phyloP scores from a whole-genome alignment of 805 yeast species.

The Kuraishia hungarica region DNA sequence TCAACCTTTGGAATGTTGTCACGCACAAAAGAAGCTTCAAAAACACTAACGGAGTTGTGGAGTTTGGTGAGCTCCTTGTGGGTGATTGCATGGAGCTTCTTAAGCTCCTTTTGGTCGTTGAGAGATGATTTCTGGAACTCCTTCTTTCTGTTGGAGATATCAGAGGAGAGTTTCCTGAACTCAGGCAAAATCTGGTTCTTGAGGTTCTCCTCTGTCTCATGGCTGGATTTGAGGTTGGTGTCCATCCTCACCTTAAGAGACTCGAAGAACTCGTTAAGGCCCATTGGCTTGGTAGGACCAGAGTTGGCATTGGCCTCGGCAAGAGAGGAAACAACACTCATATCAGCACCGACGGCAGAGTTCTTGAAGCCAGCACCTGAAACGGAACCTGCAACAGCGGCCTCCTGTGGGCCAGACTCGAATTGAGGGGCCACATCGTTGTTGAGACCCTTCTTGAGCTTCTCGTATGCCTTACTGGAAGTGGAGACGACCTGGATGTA shows the following conservation, averaged over 20 bases:
- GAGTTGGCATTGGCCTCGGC: background rate
- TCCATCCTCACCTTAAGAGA: constrained; percentile 19
- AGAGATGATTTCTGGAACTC: constrained; percentile 24
- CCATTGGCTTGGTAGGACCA: background rate
- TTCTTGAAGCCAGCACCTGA: constrained; percentile 5
- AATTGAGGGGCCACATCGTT: constrained; percentile 18
- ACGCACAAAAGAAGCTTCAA: constrained; percentile 7
- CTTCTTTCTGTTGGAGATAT: constrained; percentile 33
- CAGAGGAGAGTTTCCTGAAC: constrained; percentile 28
- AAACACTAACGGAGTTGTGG: constrained; percentile 12
- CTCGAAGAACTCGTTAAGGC: constrained; percentile 20
- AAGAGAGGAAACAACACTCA: background rate
- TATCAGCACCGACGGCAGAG: constrained; percentile 1
- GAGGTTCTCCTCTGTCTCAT: constrained; percentile 29
- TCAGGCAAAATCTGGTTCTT: constrained; percentile 31
- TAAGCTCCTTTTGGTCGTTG: constrained; percentile 31
- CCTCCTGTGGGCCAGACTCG: constrained; percentile 16
- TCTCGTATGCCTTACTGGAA: constrained; percentile 16
- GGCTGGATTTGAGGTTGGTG: constrained; percentile 22
- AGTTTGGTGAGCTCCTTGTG: constrained; percentile 19
- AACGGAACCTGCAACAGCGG: constrained; percentile 17
- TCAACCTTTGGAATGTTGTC: constrained; percentile 19
- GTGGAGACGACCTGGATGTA: constrained; percentile 14
- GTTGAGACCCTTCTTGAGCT: constrained; percentile 12
- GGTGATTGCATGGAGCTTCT: constrained; percentile 23